Evolutionary conservation across 805 yeast species (phyloP), one percentile per base, ranked within the genome.

Genomic region (Isabelozyma pseudorhagii): DNA sequence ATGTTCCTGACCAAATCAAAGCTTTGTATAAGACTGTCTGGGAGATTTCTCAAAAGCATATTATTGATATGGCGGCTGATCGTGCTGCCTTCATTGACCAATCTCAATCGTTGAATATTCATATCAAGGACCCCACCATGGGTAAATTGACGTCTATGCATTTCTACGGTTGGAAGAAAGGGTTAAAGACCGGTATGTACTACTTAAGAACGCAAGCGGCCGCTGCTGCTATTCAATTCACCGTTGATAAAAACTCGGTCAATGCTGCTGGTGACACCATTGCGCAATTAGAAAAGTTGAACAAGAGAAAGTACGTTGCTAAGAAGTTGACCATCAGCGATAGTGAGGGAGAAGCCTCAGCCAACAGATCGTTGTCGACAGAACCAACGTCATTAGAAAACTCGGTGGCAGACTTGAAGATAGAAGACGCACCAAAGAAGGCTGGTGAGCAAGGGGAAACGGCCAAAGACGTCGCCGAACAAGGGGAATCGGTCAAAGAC

Each of bases 81-180:
- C 80, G 94, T 71, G 84, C 89, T 51, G 86, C 90, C 18, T 88
- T 77, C 69, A 84, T 87, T 66, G 94, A 87, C 68, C 99, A 94
- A 74, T 89, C 97, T 28, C 98, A 93, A 75, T 85, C 94, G 44
- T 75, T 94, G 78, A 94, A 93, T 68, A 83, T 94, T 55, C 92
- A 89, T 74, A 78, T 94, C 69, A 83, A 81, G 66, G 85, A 84
- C 53, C 97, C 97, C 52, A 91, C 98, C 2, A 88, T 90, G 93
- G 96, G 97, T 61, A 94, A 94, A 70, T 80, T 94, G 65, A 94
- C 98, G 5, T 84, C 94, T 56, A 94, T 94, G 97, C 99, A 94
- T 70, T 94, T 94, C 78, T 93, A 94, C 66, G 98, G 97, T 44
- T 94, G 99, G 99, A 88, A 89, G 77, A 90, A 88, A 77, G 99